Percentiles rank a stretch among this genome's conserved stretches.
These are phyloP conservation scores for Diaporthe batatas DNA, from an alignment of 2,329 filamentous ascomycete genomes.

Conservation along the genomic window DNA sequence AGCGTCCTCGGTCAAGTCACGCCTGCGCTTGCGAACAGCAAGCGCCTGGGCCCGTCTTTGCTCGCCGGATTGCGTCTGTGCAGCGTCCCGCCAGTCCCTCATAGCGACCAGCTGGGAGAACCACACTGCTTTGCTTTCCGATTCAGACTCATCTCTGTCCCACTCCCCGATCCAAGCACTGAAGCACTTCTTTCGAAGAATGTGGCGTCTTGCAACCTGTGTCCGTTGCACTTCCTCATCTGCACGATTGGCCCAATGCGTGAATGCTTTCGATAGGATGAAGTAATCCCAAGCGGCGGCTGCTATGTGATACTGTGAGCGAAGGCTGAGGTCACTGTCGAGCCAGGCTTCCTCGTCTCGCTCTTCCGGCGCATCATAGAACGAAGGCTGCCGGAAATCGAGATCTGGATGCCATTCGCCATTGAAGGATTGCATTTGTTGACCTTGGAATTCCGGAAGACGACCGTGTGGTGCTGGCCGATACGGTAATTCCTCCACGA, in stretches of 20 bases:
- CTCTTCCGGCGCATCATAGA: constrained; percentile 40
- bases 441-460: constrained; percentile 20
- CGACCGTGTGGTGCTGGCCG: constrained; percentile 29
- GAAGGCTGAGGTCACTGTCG: constrained; percentile 32
- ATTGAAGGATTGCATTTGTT: constrained; percentile 23
- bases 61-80: constrained; percentile 43
- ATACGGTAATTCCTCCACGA: constrained; percentile 37
- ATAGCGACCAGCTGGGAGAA: constrained; percentile 48
- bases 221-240: constrained; percentile 76
- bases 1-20: constrained; percentile 47
- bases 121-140: constrained; percentile 64
- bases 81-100: constrained; percentile 47
- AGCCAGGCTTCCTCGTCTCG: constrained; percentile 56
- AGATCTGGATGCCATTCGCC: constrained; percentile 27
- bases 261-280: constrained; percentile 73
- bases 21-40: constrained; percentile 49
- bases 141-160: constrained; percentile 56
- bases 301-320: constrained; percentile 52
- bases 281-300: constrained; percentile 74
- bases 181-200: constrained; percentile 77
- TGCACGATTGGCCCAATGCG: constrained; percentile 77
- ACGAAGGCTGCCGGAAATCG: constrained; percentile 50
- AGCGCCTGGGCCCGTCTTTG: constrained; percentile 43
- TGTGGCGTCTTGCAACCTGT: constrained; percentile 76
- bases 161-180: constrained; percentile 78